phyloP scores from a whole-genome alignment of 441 rosid species.

The Cnidoscolus chayamansa region DNA sequence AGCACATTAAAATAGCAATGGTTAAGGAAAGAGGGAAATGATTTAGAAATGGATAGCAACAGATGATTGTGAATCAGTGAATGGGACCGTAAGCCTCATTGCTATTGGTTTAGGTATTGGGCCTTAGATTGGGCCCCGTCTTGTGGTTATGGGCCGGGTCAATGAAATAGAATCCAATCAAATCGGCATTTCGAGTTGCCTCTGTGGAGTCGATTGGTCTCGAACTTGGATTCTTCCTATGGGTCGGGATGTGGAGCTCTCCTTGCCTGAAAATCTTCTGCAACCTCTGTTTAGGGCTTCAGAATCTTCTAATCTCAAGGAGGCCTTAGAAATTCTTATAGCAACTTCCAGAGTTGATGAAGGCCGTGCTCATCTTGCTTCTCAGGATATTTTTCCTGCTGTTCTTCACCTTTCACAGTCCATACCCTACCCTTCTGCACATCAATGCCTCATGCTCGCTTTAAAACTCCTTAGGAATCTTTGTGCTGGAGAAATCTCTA shows the following conservation, averaged over 20 bases:
- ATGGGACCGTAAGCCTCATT: too few species aligned
- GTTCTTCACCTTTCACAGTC: conserved; percentile 44
- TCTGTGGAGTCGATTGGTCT: not conserved
- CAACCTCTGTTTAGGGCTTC: conserved; percentile 44
- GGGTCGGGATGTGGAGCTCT: not conserved
- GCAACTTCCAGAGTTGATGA: conserved; percentile 38
- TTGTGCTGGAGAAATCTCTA: conserved; percentile 64
- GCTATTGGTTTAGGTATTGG: too few species aligned
- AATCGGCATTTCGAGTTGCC: not conserved
- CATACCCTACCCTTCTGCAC: conserved; percentile 30
- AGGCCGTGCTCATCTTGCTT: conserved; percentile 63
- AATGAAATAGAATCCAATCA: not conserved
- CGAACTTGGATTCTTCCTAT: not conserved
- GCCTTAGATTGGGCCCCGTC: too few species aligned
- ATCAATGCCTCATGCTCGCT: conserved; percentile 36
- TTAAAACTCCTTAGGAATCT: conserved; percentile 66
- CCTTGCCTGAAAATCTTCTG: conserved; percentile 30
- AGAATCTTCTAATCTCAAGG: conserved; percentile 34
- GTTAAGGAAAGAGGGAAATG: too few species aligned
- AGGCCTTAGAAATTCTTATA: conserved; percentile 46
- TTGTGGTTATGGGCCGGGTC: too few species aligned
- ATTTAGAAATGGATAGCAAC: too few species aligned
- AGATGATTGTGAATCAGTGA: too few species aligned
- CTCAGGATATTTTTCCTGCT: conserved; percentile 39
- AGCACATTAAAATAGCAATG: too few species aligned